phyloP scores from a whole-genome alignment of 1,284 basidiomycete genomes.

The Cerrena zonata region DNA sequence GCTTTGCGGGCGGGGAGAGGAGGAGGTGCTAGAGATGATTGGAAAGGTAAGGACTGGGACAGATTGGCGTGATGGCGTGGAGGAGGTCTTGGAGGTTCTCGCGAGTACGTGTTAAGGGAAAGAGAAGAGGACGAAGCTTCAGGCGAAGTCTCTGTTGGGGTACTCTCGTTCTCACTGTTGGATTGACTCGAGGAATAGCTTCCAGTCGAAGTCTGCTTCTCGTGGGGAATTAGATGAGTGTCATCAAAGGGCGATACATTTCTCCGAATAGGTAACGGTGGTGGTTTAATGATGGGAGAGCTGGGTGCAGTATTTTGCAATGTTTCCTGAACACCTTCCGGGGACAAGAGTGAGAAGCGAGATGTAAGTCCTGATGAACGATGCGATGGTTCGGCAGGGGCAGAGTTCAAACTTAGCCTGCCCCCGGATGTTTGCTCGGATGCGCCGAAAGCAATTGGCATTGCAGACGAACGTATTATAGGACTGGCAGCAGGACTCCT shows the following conservation, averaged over 20 bases:
- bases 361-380: not conserved
- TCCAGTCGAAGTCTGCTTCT: not conserved
- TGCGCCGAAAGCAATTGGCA: not conserved
- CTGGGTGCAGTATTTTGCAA: not conserved
- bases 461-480: not conserved
- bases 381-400: not conserved
- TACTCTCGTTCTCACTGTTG: slow-evolving; percentile 6
- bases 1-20: slow-evolving; percentile 27
- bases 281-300: not conserved
- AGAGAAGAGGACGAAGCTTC: not conserved
- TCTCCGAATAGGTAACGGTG: slow-evolving; percentile 5
- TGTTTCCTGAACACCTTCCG: not conserved
- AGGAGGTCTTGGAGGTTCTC: slow-evolving; percentile 21
- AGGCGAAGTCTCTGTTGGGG: not conserved
- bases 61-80: slow-evolving; percentile 22
- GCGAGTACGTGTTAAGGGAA: not conserved
- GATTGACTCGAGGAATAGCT: not conserved
- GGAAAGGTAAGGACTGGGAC: slow-evolving; percentile 3
- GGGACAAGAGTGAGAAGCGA: not conserved
- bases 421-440: not conserved
- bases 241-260: slow-evolving; percentile 1
- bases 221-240: not conserved
- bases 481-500: not conserved
- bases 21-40: slow-evolving; percentile 20
- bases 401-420: not conserved